Base-by-base conservation (phyloP, 305 asterid species). In the Fraxinus baroniana region DNA sequence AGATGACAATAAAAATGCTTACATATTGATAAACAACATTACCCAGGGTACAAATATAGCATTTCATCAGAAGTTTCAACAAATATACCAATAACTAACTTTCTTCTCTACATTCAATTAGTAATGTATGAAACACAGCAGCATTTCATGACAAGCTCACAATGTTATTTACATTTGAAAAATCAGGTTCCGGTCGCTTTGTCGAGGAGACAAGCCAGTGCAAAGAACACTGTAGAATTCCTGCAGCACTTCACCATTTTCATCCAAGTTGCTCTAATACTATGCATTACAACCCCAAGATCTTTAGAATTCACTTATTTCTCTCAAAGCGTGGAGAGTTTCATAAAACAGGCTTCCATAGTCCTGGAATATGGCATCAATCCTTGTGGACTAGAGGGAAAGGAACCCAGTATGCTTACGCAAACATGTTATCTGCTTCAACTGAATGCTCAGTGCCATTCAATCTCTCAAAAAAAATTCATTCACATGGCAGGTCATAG, bases 281-380 rank as follows among this genome's bases (percentile, higher is more conserved):
- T 70, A 80, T 9, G 35, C 74, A 70, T 30, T 62, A 66, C 83
- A 22, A 18, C 78, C 64, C 75, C 36, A 20, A 22, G 18, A 44
- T 71, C 12, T 33, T 41, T 46, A 55, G 80, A 77, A 37, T 68
- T 66, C 78, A 74, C 8, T 24, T 76, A 79, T 72, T 46, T 68
- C 74, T 68, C 66, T 39, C 60, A 7, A 46, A n/a, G 74, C 18
- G 1, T 66, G 13, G 35, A 1, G 3, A 12, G 5, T 26, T 66
- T 66, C 33, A 66, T 24, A 9, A 22, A 66, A 66, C 32, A 66
- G 35, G 33, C 7, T 24, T 26, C 3, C 37, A 70, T 30, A 13
- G 22, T 66, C 74, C 18, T 66, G 36, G 74, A 66, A 66, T 26
- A 26, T 66, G 74, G 36, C 35, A 3, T 70, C 41, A 70, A 70